Evolutionary conservation across 805 yeast genomes (phyloP), one percentile per base, ranked within the genome.

Genomic region (Hemisphaericaspora nanyangensis): DNA sequence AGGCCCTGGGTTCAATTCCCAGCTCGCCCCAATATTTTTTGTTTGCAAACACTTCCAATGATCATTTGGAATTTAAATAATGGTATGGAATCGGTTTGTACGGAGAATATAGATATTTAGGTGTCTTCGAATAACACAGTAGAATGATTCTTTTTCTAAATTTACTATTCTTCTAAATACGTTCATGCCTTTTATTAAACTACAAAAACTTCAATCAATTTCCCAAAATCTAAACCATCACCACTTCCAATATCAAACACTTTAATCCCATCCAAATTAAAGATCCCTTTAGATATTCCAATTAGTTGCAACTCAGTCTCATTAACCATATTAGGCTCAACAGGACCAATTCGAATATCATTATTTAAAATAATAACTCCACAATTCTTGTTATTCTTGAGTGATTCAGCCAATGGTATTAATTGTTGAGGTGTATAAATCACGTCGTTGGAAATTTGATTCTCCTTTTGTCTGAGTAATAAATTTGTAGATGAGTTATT

Each of bases 211-310:
- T 84, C 89, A 27, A 85, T 65, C 38, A 85, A 61, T 42, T 77
- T 73, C 1, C 88, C 89, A 53, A 85, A 81, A 44, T 80, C 89
- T 45, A 80, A 70, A 1, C 78, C 74, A 40, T 84, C 90, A 3
- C 90, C 87, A 15, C 79, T 71, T 27, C 56, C 51, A 8, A 78
- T 63, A 51, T 85, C 95, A 34, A 80, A 70, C 11, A 86, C 65
- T 41, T 74, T 74, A n/a, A 83, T 70, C 2, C 85, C 88, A 39
- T 74, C 79, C 16, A 86, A 59, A 31, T 76, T 74, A 53, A 74
- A 80, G 6, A 81, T 70, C 0, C 95, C 95, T 46, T 70, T 68
- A 30, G 79, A 73, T 11, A 84, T 60, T 0, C 87, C 89, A 34
- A 82, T 61, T 28, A 85, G 56, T 36, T 65, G 67, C 19, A 85